phyloP scores from a whole-genome alignment of 805 yeast species.

The Cyberlindnera veronae region DNA sequence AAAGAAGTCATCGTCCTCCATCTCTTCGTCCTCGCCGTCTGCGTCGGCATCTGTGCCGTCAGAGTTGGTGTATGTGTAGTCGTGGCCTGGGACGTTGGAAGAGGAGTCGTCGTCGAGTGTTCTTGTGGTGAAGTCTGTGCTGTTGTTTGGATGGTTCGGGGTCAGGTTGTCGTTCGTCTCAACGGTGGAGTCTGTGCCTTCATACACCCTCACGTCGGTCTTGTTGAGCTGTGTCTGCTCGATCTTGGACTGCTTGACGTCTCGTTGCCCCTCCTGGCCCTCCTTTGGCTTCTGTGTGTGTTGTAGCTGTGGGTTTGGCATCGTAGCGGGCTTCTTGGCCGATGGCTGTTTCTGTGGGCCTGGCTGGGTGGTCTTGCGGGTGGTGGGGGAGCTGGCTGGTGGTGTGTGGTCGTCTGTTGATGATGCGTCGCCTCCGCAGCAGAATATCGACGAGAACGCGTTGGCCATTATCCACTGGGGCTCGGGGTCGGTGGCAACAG shows the following conservation, averaged over 20 bases:
- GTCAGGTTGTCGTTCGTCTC: constrained; percentile 11
- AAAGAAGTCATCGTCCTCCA: constrained; percentile 37
- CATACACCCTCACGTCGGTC: constrained; percentile 28
- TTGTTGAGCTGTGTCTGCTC: constrained; percentile 8
- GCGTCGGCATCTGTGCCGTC: constrained; percentile 19
- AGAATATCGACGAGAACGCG: constrained; percentile 10
- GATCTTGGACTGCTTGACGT: background rate
- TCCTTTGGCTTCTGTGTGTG: background rate
- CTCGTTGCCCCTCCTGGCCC: background rate
- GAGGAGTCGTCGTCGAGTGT: constrained; percentile 8
- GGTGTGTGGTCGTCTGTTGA: background rate
- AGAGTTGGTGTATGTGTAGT: constrained; percentile 9
- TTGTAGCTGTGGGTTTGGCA: too few relatives aligned
- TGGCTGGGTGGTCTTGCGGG: background rate
- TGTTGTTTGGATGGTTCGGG: constrained; percentile 2
- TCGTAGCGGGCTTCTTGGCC: background rate
- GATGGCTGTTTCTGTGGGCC: background rate
- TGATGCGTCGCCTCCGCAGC: constrained; percentile 7
- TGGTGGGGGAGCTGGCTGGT: background rate
- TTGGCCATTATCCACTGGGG: background rate
- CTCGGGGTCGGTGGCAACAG: background rate
- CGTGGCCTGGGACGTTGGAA: background rate
- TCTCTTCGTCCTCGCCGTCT: constrained; percentile 25
- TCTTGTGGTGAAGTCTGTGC: constrained; percentile 6
- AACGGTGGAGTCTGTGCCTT: constrained; percentile 27